Base-by-base conservation (phyloP, 176 grass and related monocot genomes). In the Thalia dealbata region DNA sequence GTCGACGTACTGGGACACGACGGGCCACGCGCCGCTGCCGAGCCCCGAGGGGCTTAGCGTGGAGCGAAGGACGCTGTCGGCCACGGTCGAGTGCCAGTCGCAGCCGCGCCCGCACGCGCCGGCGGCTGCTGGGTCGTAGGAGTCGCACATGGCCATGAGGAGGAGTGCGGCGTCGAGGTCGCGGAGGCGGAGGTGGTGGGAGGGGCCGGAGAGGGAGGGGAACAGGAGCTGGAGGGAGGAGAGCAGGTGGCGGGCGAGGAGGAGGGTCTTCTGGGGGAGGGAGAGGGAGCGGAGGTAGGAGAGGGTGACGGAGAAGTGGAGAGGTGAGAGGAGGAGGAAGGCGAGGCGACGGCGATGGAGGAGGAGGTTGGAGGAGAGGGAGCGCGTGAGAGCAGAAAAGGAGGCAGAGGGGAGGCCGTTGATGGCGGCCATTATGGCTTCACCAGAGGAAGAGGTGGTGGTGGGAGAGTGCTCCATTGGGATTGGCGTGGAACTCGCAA, bases 131-230 rank as follows among this genome's bases (percentile, higher is more conserved):
- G 83, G 78, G 42, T 51, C 15, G 82, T 92, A 90, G 19, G 84
- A 84, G 69, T 96, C 80, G 82, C 89, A 96, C 89, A 92, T 92
- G 78, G 92, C 86, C 50, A 92, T 74, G 80, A 96, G 89, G 7
- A 92, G 92, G 45, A 96, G 80, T 3, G 89, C 84, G 0, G 89
- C 86, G 64, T 96, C 89, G 64, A 88, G 78, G 65, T 96, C 89
- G 42, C 69, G 44, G 5, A 59, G 75, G 18, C 67, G 70, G 62
- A 92, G 77, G 22, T 26, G 79, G 38, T 22, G 80, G 81, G 52
- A 74, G 74, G 76, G 63, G 74, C 25, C 43, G 28, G 76, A 42
- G 58, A 61, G 69, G 21, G 86, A 72, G 19, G 82, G 82, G 73
- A 89, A 67, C 27, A 92, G 86, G 22, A 82, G 50, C 42, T 89